Evolutionary conservation across 495 filamentous ascomycete genomes (phyloP).

Genomic region (Trichoderma orchidacearum): DNA sequence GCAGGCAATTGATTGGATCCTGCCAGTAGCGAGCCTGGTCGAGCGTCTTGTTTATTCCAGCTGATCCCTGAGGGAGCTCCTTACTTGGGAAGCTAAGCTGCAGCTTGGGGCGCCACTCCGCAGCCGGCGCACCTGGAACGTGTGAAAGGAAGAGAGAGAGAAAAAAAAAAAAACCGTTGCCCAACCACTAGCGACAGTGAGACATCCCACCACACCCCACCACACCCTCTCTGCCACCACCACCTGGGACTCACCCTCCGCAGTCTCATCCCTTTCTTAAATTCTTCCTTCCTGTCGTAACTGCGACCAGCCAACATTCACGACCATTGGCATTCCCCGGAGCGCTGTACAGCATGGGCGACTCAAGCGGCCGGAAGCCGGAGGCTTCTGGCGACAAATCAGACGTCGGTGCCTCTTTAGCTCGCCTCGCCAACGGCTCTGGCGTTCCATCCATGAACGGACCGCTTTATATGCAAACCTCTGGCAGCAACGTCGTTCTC

Average conservation of each 20-base stretch:
- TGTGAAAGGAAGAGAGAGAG: not conserved
- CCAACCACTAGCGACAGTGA: not conserved
- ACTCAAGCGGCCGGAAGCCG: not conserved
- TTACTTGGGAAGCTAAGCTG: not conserved
- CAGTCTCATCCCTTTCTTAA: not conserved
- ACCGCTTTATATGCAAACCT: constrained; percentile 32
- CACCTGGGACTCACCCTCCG: not conserved
- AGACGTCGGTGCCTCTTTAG: constrained; percentile 7
- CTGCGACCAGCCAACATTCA: not conserved
- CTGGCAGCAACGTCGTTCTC: constrained; percentile 26
- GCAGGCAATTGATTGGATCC: not conserved
- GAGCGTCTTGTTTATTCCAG: not conserved
- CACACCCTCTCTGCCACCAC: not conserved
- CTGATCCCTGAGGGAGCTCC: not conserved
- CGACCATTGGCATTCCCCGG: not conserved
- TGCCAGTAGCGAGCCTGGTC: not conserved
- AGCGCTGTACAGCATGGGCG: not conserved
- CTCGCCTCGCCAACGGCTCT: constrained; percentile 9
- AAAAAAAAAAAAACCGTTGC: not conserved
- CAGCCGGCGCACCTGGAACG: not conserved
- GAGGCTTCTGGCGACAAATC: not conserved
- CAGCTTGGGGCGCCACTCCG: not conserved
- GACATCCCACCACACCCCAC: constrained; percentile 1
- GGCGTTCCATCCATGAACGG: constrained; percentile 16
- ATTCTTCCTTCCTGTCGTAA: not conserved